Evolutionary conservation across 2,329 filamentous ascomycete species (phyloP).

Genomic region (Neofusicoccum parvum): DNA sequence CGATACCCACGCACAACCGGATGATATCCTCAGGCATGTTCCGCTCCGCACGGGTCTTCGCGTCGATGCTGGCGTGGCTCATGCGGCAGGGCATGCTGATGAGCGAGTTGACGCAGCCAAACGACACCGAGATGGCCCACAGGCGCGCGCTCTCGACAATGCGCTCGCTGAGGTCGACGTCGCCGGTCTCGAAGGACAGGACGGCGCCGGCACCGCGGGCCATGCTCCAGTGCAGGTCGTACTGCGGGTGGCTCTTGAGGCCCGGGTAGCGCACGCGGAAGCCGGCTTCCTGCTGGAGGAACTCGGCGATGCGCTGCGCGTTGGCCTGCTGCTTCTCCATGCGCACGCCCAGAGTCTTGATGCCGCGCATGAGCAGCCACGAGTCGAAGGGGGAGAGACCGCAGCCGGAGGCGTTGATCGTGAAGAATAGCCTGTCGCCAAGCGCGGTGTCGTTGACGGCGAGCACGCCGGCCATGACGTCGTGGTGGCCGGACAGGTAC

Average conservation of each 20-base stretch:
- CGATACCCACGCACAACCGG: conserved; percentile 91
- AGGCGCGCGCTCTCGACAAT: conserved; percentile 92
- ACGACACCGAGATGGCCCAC: conserved; percentile 95
- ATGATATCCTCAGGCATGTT: conserved; percentile 98
- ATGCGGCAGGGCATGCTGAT: conserved; percentile 99
- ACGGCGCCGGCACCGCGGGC: conserved; percentile 92
- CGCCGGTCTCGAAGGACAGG: conserved; percentile 92
- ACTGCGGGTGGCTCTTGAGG: conserved; percentile 91
- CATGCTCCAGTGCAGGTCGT: conserved; percentile 94
- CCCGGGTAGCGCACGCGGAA: conserved; percentile 97
- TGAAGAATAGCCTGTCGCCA: conserved; percentile 91
- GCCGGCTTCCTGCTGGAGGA: conserved; percentile 78
- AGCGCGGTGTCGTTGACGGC: conserved; percentile 81
- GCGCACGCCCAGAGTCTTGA: conserved; percentile 95
- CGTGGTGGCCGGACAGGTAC: conserved; percentile 96
- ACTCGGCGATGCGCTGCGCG: conserved; percentile 86
- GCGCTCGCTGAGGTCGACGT: conserved; percentile 77
- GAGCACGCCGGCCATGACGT: conserved; percentile 97
- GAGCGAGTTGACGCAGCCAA: conserved; percentile 96
- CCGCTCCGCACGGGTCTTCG: conserved; percentile 83
- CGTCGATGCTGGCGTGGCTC: conserved; percentile 98
- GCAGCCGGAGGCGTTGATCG: conserved; percentile 94
- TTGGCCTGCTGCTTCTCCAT: conserved; percentile 99
- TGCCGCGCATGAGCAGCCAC: conserved; percentile 89
- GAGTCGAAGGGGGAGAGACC: conserved; percentile 94